Percentiles rank a stretch among this genome's conserved stretches.
phyloP scores from a whole-genome alignment of 2,329 filamentous ascomycete species.

The Cordyceps farinosa region DNA sequence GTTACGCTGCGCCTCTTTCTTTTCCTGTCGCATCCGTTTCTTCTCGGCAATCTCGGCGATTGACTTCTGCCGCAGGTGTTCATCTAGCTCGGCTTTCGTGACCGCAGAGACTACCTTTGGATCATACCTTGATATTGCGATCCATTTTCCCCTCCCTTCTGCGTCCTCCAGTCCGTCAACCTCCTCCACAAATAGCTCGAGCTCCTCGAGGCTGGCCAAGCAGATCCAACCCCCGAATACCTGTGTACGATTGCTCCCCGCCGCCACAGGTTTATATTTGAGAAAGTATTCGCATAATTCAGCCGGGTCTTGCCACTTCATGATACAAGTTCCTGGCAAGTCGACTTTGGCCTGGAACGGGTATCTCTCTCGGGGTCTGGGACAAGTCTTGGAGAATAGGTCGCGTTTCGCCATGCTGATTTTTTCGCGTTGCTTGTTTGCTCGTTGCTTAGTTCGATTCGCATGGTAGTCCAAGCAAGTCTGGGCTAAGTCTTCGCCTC shows the following conservation, averaged over 20 bases:
- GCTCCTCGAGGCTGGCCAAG: slow-evolving; percentile 11
- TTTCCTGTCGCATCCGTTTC: slow-evolving; percentile 6
- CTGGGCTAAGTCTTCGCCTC: slow-evolving; percentile 1
- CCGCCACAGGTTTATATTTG: slow-evolving; percentile 4
- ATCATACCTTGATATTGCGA: background rate
- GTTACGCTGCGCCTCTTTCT: background rate
- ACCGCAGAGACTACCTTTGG: slow-evolving; percentile 7
- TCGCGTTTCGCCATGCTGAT: background rate
- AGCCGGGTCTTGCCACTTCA: background rate
- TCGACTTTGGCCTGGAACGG: slow-evolving; percentile 8
- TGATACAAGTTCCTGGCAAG: background rate
- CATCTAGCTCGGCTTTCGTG: slow-evolving; percentile 10
- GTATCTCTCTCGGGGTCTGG: background rate
- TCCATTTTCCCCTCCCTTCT: slow-evolving; percentile 1
- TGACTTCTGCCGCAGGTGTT: background rate
- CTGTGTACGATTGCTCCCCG: background rate
- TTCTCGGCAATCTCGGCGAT: slow-evolving; percentile 3
- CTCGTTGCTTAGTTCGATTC: background rate
- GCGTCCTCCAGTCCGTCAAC: slow-evolving; percentile 8
- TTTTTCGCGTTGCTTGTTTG: background rate
- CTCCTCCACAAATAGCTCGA: background rate
- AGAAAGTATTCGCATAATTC: slow-evolving; percentile 11
- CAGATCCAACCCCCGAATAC: slow-evolving; percentile 15
- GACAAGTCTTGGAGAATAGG: slow-evolving; percentile 2
- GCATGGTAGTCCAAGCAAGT: background rate